phyloP scores from a whole-genome alignment of 2,329 filamentous ascomycete genomes.

The Berkeleyomyces rouxiae region DNA sequence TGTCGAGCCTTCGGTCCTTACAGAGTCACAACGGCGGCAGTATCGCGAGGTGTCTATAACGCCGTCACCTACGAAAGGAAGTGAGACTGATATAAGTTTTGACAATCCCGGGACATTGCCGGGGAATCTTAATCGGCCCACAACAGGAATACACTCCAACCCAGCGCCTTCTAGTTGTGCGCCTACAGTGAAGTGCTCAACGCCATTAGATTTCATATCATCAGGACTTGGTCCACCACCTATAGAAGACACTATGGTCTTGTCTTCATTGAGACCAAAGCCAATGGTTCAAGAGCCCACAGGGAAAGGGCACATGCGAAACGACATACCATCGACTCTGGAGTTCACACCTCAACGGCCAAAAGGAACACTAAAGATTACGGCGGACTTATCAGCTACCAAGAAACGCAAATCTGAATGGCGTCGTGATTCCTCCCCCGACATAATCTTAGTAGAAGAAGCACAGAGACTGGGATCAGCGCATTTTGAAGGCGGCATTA shows the following conservation, averaged over 20 bases:
- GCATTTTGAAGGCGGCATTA: background rate
- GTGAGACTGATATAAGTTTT: background rate
- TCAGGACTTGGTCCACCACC: background rate
- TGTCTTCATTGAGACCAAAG: background rate
- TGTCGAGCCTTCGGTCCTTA: conserved; percentile 1
- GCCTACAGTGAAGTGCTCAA: background rate
- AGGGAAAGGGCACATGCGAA: background rate
- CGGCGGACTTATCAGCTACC: background rate
- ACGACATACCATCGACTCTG: background rate
- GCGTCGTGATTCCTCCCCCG: background rate
- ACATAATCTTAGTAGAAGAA: background rate
- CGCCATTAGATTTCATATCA: background rate
- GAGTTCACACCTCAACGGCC: background rate
- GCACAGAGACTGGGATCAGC: background rate
- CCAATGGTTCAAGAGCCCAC: background rate
- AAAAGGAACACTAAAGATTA: background rate
- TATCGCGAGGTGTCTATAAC: background rate
- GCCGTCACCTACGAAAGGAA: background rate
- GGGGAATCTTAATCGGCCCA: background rate
- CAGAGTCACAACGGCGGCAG: background rate
- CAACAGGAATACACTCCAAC: background rate
- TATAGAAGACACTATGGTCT: background rate
- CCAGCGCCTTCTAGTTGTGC: background rate
- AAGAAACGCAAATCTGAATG: background rate
- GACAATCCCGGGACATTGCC: background rate